Conservation (phyloP, 306 rosid genomes). For the Ochetophila trinervis region DNA sequence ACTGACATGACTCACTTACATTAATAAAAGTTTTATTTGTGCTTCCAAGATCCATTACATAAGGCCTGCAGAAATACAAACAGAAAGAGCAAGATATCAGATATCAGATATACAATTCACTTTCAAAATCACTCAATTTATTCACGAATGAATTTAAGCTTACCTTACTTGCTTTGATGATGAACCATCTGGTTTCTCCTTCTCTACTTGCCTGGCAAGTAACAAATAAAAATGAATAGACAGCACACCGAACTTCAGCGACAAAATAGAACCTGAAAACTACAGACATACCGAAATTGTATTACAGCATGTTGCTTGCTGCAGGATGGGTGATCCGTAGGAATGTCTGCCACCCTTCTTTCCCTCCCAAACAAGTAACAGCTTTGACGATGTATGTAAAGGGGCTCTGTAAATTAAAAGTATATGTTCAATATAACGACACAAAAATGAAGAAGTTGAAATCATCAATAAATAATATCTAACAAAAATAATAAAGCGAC, state of each 20-base stretch:
- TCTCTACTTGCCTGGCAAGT: conserved; percentile 72
- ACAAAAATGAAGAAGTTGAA: conserved; percentile 7
- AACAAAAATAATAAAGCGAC: neutral
- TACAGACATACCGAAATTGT: conserved; percentile 68
- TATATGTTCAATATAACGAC: conserved; percentile 24
- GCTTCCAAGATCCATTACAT: conserved; percentile 98
- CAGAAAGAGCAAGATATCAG: conserved; percentile 25
- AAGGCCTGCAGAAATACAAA: conserved; percentile 55
- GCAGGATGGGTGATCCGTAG: conserved; percentile 98
- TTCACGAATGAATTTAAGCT: conserved; percentile 10
- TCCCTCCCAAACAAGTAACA: conserved; percentile 98
- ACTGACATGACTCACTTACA: conserved; percentile 45
- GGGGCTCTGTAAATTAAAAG: conserved; percentile 66
- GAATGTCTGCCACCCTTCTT: conserved; percentile 94
- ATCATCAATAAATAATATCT: conserved; percentile 14
- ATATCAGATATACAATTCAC: conserved; percentile 15
- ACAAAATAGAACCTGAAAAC: conserved; percentile 19
- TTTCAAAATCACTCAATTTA: neutral
- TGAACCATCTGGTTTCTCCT: conserved; percentile 75
- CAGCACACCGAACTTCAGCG: neutral
- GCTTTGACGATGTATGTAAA: conserved; percentile 94
- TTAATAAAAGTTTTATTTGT: conserved; percentile 92
- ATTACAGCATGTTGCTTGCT: conserved; percentile 99
- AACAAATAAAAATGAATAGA: conserved; percentile 13
- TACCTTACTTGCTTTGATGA: conserved; percentile 62